Percentiles rank a stretch among this genome's conserved stretches.
Conservation (phyloP, 495 filamentous ascomycete genomes). For the Daldinia decipiens region DNA sequence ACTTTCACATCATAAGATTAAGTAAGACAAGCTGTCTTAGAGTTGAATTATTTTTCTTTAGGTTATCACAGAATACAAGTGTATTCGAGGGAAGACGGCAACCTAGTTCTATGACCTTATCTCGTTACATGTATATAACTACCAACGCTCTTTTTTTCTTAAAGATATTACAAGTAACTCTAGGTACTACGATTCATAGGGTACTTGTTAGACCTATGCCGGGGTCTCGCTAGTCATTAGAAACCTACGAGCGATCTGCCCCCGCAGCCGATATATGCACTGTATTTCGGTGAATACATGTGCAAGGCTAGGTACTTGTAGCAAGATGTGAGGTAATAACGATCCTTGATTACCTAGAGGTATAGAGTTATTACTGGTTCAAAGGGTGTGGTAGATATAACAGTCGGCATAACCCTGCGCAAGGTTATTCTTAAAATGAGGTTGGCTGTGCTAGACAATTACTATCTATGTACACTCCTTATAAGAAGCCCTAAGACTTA, state of each 20-base stretch:
- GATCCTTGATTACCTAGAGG: background rate
- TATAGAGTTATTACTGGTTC: background rate
- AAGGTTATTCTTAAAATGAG: background rate
- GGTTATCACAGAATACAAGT: background rate
- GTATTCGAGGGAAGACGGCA: background rate
- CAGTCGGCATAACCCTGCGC: too few species aligned
- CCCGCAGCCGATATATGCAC: background rate
- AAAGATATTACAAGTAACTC: background rate
- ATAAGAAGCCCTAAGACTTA: too few species aligned
- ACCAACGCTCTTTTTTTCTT: background rate
- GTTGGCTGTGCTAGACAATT: background rate
- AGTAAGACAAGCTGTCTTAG: background rate
- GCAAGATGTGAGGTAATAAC: background rate
- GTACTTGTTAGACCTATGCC: background rate
- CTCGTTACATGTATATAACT: background rate
- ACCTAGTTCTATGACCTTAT: background rate
- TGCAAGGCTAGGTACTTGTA: background rate
- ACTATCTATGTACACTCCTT: background rate
- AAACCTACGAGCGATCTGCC: background rate
- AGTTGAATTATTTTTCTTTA: background rate
- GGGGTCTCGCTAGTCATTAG: background rate
- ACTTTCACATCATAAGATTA: too few species aligned
- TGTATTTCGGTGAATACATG: background rate
- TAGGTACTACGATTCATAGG: background rate
- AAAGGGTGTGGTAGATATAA: background rate